Conservation (phyloP, 2,329 filamentous ascomycete genomes). For the Aureobasidium sp. region DNA sequence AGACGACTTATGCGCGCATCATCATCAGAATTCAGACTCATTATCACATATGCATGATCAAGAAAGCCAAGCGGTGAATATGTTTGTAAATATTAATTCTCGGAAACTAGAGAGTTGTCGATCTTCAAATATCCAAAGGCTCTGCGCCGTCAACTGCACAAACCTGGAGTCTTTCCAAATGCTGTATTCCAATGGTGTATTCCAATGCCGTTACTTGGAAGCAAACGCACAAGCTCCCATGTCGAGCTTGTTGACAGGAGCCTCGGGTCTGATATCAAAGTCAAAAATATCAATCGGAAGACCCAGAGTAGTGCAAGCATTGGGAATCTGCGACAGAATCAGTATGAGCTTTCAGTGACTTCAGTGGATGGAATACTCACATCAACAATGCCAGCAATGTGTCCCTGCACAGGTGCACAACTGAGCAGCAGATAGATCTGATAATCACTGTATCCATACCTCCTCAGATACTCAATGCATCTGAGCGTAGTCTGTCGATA, state of each 20-base stretch:
- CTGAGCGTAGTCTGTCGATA: conserved; percentile 75
- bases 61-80: not conserved
- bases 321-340: conserved; percentile 50
- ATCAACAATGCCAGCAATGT: conserved; percentile 83
- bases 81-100: not conserved
- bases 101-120: too few relatives aligned
- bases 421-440: conserved; percentile 81
- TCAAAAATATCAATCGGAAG: conserved; percentile 92
- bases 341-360: too few relatives aligned
- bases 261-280: conserved; percentile 73
- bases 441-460: conserved; percentile 63
- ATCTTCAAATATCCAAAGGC: not conserved
- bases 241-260: conserved; percentile 52
- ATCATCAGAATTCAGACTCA: not conserved
- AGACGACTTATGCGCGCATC: not conserved
- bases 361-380: not conserved
- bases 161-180: not conserved
- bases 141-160: not conserved
- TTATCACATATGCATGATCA: not conserved
- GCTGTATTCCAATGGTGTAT: too few relatives aligned
- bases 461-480: conserved; percentile 68
- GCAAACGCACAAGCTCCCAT: conserved; percentile 64
- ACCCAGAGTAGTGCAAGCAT: conserved; percentile 82
- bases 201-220: conserved; percentile 21
- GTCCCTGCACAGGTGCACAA: conserved; percentile 79